Conservation (phyloP, 2,329 filamentous ascomycete genomes). For the Zarea fungicola region DNA sequence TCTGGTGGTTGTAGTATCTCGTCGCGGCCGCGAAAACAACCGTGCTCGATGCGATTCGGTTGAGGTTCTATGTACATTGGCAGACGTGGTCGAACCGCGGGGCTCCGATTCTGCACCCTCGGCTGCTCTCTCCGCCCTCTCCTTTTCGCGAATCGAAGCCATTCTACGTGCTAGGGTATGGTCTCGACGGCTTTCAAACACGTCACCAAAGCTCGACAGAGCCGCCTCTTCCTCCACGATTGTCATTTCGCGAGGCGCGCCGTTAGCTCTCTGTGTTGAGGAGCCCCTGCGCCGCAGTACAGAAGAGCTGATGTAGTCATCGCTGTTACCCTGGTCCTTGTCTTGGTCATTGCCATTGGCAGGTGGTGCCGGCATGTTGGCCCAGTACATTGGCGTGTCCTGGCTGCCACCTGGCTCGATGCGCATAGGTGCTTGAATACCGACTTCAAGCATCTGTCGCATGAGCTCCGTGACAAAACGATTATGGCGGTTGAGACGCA, state of each 20-base stretch:
- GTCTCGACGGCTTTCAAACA: constrained; percentile 39
- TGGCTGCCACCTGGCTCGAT: constrained; percentile 62
- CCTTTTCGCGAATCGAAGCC: constrained; percentile 34
- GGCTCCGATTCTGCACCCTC: constrained; percentile 9
- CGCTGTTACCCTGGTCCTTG: constrained; percentile 14
- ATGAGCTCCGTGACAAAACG: constrained; percentile 92
- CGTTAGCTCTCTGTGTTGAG: constrained; percentile 13
- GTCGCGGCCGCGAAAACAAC: constrained; percentile 4
- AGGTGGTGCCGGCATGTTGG: constrained; percentile 31
- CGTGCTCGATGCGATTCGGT: constrained; percentile 12
- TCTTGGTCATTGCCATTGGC: constrained; percentile 27
- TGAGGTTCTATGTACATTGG: constrained; percentile 3
- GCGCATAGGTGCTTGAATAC: constrained; percentile 70
- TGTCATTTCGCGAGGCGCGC: constrained; percentile 14
- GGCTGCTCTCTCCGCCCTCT: constrained; percentile 22
- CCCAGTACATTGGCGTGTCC: constrained; percentile 59
- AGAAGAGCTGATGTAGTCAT: constrained; percentile 12
- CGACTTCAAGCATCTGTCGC: constrained; percentile 74
- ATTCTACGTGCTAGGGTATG: constrained; percentile 30
- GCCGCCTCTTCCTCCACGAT: constrained; percentile 24
- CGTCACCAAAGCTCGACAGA: constrained; percentile 39
- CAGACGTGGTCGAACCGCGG: constrained; percentile 9
- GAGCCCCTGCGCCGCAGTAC: constrained; percentile 7
- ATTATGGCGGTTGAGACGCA: constrained; percentile 85
- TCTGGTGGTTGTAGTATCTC: constrained; percentile 2